Evolutionary conservation across 345 rosid genomes (phyloP).

Genomic region (Boechera retrofracta): DNA sequence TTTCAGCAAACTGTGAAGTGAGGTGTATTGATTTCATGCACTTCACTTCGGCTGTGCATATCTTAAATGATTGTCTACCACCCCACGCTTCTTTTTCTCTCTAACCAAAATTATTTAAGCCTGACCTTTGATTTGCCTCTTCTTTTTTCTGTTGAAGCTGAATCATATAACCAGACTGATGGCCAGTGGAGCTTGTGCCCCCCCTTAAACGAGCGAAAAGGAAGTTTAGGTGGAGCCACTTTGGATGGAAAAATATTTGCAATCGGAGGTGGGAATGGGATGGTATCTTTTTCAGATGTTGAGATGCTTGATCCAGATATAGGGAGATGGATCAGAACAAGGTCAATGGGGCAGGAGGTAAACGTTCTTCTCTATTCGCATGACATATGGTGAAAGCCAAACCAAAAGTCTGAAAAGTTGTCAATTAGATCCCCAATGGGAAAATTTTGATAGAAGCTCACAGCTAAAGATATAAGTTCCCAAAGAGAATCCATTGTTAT

Average conservation of each 20-base stretch:
- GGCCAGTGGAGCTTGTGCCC: constrained; percentile 65
- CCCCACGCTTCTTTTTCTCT: constrained; percentile 10
- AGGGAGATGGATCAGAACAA: constrained; percentile 67
- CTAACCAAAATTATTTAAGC: not conserved
- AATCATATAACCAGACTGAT: constrained; percentile 61
- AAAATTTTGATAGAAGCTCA: constrained; percentile 5
- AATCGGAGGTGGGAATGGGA: constrained; percentile 74
- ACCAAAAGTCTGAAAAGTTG: constrained; percentile 17
- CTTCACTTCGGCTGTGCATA: constrained; percentile 24
- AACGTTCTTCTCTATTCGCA: constrained; percentile 22
- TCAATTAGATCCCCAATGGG: constrained; percentile 1
- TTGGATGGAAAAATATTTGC: constrained; percentile 63
- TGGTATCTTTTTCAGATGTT: constrained; percentile 61
- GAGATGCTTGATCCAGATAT: constrained; percentile 83
- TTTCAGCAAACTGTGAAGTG: not conserved
- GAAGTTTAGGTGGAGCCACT: constrained; percentile 69
- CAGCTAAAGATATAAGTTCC: constrained; percentile 18
- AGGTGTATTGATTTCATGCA: constrained; percentile 16
- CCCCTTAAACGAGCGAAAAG: constrained; percentile 57
- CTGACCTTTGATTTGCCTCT: constrained; percentile 34
- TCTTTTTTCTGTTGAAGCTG: constrained; percentile 53
- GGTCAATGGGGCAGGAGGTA: constrained; percentile 77
- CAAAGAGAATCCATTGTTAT: constrained; percentile 8
- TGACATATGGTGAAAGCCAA: constrained; percentile 29
- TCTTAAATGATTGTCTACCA: no score